Percentiles rank a stretch among this genome's conserved stretches.
Conservation (phyloP, 306 rosid genomes). For the Prosopis cineraria region DNA sequence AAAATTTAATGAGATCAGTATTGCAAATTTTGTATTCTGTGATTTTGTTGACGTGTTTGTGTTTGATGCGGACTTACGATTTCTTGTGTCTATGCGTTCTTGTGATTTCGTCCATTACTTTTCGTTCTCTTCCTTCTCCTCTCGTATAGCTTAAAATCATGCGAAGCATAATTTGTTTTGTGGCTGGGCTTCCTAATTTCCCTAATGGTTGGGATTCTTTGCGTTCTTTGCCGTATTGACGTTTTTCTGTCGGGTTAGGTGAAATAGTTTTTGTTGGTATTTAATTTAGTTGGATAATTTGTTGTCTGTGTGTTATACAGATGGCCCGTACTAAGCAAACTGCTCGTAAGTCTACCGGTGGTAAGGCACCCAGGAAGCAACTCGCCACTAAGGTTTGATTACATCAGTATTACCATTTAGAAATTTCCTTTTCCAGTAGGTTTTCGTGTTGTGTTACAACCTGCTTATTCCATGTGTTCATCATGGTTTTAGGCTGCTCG, state of each 20-base stretch:
- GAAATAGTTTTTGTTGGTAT: neutral
- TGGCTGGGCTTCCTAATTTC: neutral
- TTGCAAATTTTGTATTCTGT: neutral
- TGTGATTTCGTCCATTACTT: neutral
- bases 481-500: slow-evolving; percentile 66
- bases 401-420: neutral
- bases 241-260: neutral
- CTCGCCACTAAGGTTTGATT: neutral
- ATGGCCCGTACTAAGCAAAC: slow-evolving; percentile 7
- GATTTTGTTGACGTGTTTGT: neutral
- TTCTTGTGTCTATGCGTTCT: neutral
- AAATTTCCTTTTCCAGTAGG: neutral
- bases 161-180: neutral
- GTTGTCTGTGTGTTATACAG: neutral
- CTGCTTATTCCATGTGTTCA: no score
- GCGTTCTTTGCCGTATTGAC: neutral
- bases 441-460: fast-evolving
- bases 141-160: no score
- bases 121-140: neutral
- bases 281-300: neutral
- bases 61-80: neutral
- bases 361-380: neutral
- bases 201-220: neutral
- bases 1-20: neutral
- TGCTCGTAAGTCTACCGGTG: neutral